These are phyloP conservation scores for Dactylellina sp. DNA, from an alignment of 2,329 filamentous ascomycete species.

Conservation along the genomic window DNA sequence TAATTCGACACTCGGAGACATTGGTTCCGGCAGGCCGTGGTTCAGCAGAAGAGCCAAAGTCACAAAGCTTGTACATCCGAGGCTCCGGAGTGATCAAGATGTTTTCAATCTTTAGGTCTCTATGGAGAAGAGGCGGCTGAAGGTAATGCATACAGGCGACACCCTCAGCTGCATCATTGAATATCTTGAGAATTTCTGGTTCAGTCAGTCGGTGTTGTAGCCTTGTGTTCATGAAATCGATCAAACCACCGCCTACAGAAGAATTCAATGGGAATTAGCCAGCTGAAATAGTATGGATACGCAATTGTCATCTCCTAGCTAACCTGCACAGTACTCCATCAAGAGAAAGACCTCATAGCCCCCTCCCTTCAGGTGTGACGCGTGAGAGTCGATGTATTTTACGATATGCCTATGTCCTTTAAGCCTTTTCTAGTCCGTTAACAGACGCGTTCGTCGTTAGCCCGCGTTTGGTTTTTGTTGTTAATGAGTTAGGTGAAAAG, in stretches of 20 bases:
- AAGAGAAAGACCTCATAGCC: conserved; percentile 98
- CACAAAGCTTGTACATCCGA: conserved; percentile 92
- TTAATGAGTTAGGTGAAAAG: not conserved
- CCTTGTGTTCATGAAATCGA: conserved; percentile 99
- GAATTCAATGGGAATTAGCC: not conserved
- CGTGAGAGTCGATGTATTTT: conserved; percentile 98
- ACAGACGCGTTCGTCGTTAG: conserved; percentile 50
- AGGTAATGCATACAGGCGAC: conserved; percentile 99
- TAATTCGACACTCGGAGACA: conserved; percentile 85
- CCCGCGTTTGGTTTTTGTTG: not conserved
- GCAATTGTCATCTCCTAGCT: conserved; percentile 5
- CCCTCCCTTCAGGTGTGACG: conserved; percentile 88
- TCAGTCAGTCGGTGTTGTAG: conserved; percentile 96
- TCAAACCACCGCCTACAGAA: conserved; percentile 89
- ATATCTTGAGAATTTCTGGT: conserved; percentile 96
- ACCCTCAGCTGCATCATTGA: conserved; percentile 93
- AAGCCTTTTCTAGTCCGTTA: conserved; percentile 76
- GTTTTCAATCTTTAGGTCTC: conserved; percentile 98
- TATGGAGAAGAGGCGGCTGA: conserved; percentile 89
- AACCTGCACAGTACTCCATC: conserved; percentile 85
- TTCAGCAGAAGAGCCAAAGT: conserved; percentile 91
- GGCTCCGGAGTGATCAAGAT: conserved; percentile 83
- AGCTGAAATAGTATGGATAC: not conserved
- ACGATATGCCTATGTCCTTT: conserved; percentile 97
- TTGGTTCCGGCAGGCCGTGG: conserved; percentile 87